A percentile compares a stretch with the other conserved stretches of the same genome.
Conservation (phyloP, 108 stramenopile species). For the Skeletonema marinoi region DNA sequence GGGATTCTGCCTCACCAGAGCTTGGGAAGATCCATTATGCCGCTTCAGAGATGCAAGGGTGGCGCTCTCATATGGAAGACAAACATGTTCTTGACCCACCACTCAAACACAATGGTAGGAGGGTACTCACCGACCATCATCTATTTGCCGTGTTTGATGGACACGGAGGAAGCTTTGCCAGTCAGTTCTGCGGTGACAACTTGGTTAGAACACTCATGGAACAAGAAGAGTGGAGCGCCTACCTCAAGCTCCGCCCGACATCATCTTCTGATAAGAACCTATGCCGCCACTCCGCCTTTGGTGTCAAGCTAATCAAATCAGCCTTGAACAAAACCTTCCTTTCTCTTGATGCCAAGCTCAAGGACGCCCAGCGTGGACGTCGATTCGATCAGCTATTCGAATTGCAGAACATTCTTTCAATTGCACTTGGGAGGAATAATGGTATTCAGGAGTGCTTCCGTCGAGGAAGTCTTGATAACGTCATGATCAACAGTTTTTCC, state of each 20-base stretch:
- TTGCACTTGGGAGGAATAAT: slow-evolving; percentile 6
- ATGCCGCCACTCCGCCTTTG: slow-evolving; percentile 51
- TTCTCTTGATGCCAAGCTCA: slow-evolving; percentile 56
- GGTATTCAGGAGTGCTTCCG: slow-evolving; percentile 26
- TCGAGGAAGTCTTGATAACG: slow-evolving; percentile 24
- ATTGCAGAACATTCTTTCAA: slow-evolving; percentile 14
- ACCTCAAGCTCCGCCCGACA: slow-evolving; percentile 44
- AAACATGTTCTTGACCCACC: slow-evolving; percentile 54
- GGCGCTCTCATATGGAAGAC: slow-evolving; percentile 88
- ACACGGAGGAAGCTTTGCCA: slow-evolving; percentile 89
- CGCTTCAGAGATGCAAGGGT: slow-evolving; percentile 82
- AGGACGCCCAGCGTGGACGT: slow-evolving; percentile 16
- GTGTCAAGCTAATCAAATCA: slow-evolving; percentile 56
- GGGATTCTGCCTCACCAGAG: neutral
- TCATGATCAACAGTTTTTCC: slow-evolving; percentile 16
- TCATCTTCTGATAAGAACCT: neutral
- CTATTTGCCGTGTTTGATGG: slow-evolving; percentile 91
- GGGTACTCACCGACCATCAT: slow-evolving; percentile 53
- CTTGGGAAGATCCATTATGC: slow-evolving; percentile 33
- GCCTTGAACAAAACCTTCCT: slow-evolving; percentile 75
- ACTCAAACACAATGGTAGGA: slow-evolving; percentile 11
- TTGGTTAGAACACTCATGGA: slow-evolving; percentile 61
- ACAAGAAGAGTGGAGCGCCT: slow-evolving; percentile 54
- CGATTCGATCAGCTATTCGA: slow-evolving; percentile 28
- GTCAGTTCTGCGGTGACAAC: slow-evolving; percentile 64